A percentile compares a stretch with the other conserved stretches of the same genome.
These are phyloP conservation scores for Zygoascus flipseniorum DNA, from an alignment of 805 yeast genomes.

Conservation along the genomic window DNA sequence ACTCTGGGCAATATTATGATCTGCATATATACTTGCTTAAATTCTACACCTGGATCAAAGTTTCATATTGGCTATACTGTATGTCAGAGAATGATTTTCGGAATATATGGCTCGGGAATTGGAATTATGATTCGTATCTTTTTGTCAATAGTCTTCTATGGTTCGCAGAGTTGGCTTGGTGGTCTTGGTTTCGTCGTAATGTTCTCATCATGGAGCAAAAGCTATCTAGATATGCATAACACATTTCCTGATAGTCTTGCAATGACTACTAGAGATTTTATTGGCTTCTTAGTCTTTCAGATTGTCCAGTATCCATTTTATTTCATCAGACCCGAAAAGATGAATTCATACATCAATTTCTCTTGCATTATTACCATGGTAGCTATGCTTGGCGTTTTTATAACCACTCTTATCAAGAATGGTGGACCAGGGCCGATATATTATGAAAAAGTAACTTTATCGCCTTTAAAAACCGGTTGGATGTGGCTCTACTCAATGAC, in stretches of 20 bases:
- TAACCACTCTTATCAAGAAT: conserved; percentile 21
- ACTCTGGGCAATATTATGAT: conserved; percentile 35
- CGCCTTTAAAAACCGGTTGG: conserved; percentile 2
- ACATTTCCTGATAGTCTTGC: conserved; percentile 32
- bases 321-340: conserved; percentile 19
- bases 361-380: conserved; percentile 31
- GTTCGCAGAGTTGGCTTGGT: conserved; percentile 22
- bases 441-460: conserved; percentile 33
- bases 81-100: conserved; percentile 37
- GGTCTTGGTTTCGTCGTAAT: conserved; percentile 31
- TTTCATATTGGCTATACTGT: conserved; percentile 44
- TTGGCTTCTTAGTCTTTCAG: conserved; percentile 35
- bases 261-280: conserved; percentile 29
- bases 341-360: conserved; percentile 30
- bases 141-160: conserved; percentile 1
- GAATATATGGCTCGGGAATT: conserved; percentile 36
- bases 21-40: conserved; percentile 32
- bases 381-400: conserved; percentile 21
- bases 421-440: conserved; percentile 22
- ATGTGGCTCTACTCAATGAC: conserved; percentile 27
- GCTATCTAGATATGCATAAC: conserved; percentile 33
- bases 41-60: conserved; percentile 39
- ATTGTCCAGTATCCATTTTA: conserved; percentile 1
- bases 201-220: conserved; percentile 23
- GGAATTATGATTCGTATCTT: conserved; percentile 34